Evolutionary conservation across 371 early-diverging fungal species (phyloP), one percentile per base, ranked within the genome.

Genomic region (Zancudomyces culisetae): DNA sequence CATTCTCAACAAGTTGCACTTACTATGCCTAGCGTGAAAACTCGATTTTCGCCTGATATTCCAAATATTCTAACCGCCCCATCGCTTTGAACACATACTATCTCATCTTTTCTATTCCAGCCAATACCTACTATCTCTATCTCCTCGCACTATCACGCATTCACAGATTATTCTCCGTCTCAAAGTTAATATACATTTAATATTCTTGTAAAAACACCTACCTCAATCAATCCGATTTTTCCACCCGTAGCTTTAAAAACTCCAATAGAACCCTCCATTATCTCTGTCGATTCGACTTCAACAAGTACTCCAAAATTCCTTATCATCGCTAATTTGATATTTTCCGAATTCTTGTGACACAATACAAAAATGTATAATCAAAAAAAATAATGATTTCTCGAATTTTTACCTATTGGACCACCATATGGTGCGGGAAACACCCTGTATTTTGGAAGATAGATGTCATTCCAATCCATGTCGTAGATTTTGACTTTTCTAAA

Each of bases 321-420:
- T 24, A 90, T 80, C 69, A 90, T 73, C 15, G 92, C 92, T 83
- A 60, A 1, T 45, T 30, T 29, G 30, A 20, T 24, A 15, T 13
- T 12, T 24, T 52, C 4, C n/a, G n/a, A n/a, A n/a, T n/a, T n/a
- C n/a, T n/a, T n/a, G n/a, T n/a, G n/a, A n/a, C n/a, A n/a, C n/a
- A n/a, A n/a, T n/a, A n/a, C n/a, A n/a, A n/a, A n/a, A n/a, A n/a
- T n/a, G n/a, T n/a, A n/a, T n/a, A n/a, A n/a, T n/a, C n/a, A n/a
- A n/a, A n/a, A n/a, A n/a, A n/a, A n/a, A n/a, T n/a, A n/a, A n/a
- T n/a, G n/a, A n/a, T n/a, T n/a, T n/a, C n/a, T n/a, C n/a, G n/a
- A n/a, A n/a, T n/a, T n/a, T 3, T 43, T 76, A 87, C 90, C 90
- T 39, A 94, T 76, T 4, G 95, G 95, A 12, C 95, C 95, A 28